phyloP scores from a whole-genome alignment of 257 asterid species.

The Jacaranda mimosifolia region DNA sequence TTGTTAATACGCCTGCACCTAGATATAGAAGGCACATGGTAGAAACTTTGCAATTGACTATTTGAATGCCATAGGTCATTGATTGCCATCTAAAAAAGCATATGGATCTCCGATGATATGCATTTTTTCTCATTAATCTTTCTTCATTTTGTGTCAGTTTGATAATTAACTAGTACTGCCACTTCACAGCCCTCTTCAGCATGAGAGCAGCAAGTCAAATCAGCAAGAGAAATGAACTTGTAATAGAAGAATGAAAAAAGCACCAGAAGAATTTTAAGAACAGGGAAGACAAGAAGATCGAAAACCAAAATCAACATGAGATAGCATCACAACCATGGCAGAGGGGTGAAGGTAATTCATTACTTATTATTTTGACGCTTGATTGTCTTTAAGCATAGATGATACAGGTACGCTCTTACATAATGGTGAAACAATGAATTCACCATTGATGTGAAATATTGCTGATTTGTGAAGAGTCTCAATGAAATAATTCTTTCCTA shows the following conservation, averaged over 20 bases:
- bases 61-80: constrained; percentile 3
- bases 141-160: constrained; percentile 5
- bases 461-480: constrained; percentile 9
- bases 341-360: constrained; percentile 3
- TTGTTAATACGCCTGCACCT: neutral
- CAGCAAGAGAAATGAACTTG: constrained; percentile 22
- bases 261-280: too few species aligned
- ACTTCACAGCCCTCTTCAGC: neutral
- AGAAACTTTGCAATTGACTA: neutral
- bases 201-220: constrained; percentile 12
- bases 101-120: constrained; percentile 16
- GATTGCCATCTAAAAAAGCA: constrained; percentile 23
- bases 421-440: constrained; percentile 12
- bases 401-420: neutral
- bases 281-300: neutral
- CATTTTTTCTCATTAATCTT: neutral
- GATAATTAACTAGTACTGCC: neutral
- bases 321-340: constrained; percentile 26
- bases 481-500: neutral
- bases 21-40: constrained; percentile 10
- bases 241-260: neutral
- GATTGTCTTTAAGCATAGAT: constrained; percentile 10
- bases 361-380: neutral
- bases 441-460: neutral
- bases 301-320: neutral